Conservation (phyloP, 495 filamentous ascomycete genomes). For the Penicillium lagena region DNA sequence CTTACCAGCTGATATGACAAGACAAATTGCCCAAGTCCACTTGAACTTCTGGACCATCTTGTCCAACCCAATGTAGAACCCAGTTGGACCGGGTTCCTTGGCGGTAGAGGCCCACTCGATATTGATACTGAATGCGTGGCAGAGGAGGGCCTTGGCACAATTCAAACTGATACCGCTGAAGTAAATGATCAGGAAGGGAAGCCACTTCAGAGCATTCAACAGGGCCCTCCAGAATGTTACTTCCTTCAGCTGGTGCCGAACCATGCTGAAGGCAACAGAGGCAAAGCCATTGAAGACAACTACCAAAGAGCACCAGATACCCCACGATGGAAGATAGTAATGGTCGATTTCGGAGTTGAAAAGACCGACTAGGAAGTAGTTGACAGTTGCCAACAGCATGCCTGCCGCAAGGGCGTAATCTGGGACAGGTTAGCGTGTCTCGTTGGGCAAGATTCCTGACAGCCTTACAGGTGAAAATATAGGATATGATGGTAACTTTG, state of each 20-base stretch:
- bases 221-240: conserved; percentile 1
- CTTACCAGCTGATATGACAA: conserved; percentile 20
- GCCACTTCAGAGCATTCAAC: conserved; percentile 8
- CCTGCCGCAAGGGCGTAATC: conserved; percentile 36
- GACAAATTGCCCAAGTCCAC: conserved; percentile 26
- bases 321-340: conserved; percentile 71
- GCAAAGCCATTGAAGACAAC: conserved; percentile 42
- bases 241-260: conserved; percentile 3
- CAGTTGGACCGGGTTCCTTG: conserved; percentile 45
- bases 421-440: not conserved
- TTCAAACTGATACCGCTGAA: conserved; percentile 66
- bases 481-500: conserved; percentile 75
- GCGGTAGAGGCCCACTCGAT: conserved; percentile 68
- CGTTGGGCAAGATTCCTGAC: not conserved
- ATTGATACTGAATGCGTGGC: conserved; percentile 67
- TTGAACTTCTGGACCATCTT: conserved; percentile 27
- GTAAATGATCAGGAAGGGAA: conserved; percentile 61
- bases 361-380: conserved; percentile 48
- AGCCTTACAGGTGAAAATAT: conserved; percentile 63
- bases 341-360: conserved; percentile 68
- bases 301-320: conserved; percentile 13
- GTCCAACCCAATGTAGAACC: conserved; percentile 21
- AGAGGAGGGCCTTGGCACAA: conserved; percentile 58
- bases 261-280: conserved; percentile 3
- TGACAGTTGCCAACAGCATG: conserved; percentile 25